Evolutionary conservation across 164 flowering plant genomes (phyloP).

Genomic region (Euptelea pleiosperma): DNA sequence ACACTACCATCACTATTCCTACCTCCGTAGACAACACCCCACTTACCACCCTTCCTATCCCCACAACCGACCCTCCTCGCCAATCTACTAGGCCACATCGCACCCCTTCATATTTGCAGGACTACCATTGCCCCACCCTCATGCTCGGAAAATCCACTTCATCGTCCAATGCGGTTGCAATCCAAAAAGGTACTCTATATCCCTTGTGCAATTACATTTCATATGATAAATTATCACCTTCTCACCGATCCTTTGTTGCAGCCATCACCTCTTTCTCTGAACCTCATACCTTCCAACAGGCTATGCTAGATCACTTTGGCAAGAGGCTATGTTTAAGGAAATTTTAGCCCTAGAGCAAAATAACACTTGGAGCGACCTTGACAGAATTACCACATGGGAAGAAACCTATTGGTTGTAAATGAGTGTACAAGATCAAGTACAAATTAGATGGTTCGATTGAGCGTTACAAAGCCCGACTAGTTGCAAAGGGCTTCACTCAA

Average conservation of each 20-base stretch:
- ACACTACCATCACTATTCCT: neutral
- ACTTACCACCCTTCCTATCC: neutral
- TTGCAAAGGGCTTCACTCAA: no score
- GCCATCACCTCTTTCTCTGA: neutral
- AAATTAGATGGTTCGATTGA: neutral
- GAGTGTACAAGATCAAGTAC: neutral
- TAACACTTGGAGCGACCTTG: neutral
- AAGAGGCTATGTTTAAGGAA: neutral
- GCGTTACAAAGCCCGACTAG: no score
- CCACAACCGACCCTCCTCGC: neutral
- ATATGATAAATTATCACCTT: neutral
- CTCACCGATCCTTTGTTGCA: neutral
- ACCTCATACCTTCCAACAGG: neutral
- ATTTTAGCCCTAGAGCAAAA: neutral
- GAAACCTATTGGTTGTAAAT: neutral
- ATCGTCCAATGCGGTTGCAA: neutral
- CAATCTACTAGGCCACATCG: neutral
- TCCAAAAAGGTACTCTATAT: neutral
- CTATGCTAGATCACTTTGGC: neutral
- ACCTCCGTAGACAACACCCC: neutral
- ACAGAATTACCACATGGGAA: neutral
- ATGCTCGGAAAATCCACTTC: neutral
- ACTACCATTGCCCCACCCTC: neutral
- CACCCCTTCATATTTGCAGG: neutral
- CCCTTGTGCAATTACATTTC: neutral